Percentiles rank a stretch among this genome's conserved stretches.
phyloP scores from a whole-genome alignment of 768 basidiomycete species.

The Leucosporidium yakuticum region DNA sequence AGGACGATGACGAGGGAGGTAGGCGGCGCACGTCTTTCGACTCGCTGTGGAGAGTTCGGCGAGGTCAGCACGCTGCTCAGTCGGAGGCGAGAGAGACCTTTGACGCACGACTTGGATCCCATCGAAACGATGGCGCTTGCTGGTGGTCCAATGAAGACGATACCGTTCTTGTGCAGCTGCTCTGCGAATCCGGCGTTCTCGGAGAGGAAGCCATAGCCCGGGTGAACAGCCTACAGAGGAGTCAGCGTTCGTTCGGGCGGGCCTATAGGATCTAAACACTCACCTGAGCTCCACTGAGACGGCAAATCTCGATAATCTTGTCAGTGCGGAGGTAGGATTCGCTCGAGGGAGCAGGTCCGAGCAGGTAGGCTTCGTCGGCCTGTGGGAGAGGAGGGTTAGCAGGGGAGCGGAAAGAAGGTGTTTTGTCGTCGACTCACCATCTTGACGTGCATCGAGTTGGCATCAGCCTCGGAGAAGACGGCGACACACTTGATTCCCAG shows the following conservation, averaged over 20 bases:
- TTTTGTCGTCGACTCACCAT: slow-evolving; percentile 50
- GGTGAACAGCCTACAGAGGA: slow-evolving; percentile 62
- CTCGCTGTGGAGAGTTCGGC: slow-evolving; percentile 55
- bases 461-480: slow-evolving; percentile 83
- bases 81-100: neutral
- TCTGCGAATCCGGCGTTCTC: slow-evolving; percentile 82
- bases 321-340: slow-evolving; percentile 85
- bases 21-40: slow-evolving; percentile 61
- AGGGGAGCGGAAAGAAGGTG: no score
- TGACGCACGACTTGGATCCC: slow-evolving; percentile 80
- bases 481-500: slow-evolving; percentile 87
- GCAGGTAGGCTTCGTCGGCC: slow-evolving; percentile 86
- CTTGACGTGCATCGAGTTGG: slow-evolving; percentile 69
- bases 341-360: slow-evolving; percentile 80
- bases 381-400: slow-evolving; percentile 29
- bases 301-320: slow-evolving; percentile 79
- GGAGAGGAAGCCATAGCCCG: slow-evolving; percentile 78
- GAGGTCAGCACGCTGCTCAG: neutral
- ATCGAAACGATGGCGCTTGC: slow-evolving; percentile 80
- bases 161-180: slow-evolving; percentile 64
- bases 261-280: neutral
- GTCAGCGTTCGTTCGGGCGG: slow-evolving; percentile 44
- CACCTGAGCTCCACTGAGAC: slow-evolving; percentile 68
- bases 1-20: neutral
- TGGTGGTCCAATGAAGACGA: slow-evolving; percentile 87